Evolutionary conservation across 179 eudicot genomes (phyloP).

Genomic region (Pouteria campechiana): DNA sequence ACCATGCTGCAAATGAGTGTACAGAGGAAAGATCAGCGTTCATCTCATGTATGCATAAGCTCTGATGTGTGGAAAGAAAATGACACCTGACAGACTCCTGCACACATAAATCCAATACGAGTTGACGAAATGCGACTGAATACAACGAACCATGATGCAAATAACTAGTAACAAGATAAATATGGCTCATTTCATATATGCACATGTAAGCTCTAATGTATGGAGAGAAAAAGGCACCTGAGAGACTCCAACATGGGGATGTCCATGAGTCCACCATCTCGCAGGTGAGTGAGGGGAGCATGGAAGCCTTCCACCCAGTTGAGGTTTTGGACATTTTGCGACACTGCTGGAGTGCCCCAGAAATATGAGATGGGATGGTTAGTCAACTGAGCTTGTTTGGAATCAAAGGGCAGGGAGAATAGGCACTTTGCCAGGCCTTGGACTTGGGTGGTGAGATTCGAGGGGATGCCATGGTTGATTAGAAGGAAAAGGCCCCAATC

Average conservation of each 20-base stretch:
- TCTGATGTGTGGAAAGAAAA: too few species aligned
- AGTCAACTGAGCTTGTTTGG: constrained; percentile 23
- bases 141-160: too few species aligned
- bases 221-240: constrained; percentile 34
- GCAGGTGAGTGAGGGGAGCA: constrained; percentile 18
- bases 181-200: too few species aligned
- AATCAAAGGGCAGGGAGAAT: constrained; percentile 28
- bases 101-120: too few species aligned
- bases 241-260: constrained; percentile 25
- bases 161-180: too few species aligned
- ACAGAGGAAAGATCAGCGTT: too few species aligned
- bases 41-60: too few species aligned
- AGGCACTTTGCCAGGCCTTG: constrained; percentile 21
- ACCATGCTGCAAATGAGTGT: too few species aligned
- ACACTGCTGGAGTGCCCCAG: constrained; percentile 65
- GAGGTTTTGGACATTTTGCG: constrained; percentile 7
- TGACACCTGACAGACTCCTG: too few species aligned
- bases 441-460: constrained; percentile 15
- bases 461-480: constrained; percentile 70
- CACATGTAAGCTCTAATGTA: too few species aligned
- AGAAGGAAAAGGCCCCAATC: constrained; percentile 71
- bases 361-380: constrained; percentile 35
- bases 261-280: constrained; percentile 13
- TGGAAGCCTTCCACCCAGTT: constrained; percentile 68
- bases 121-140: too few species aligned